These are phyloP conservation scores for Sporothrix brasiliensis DNA, from an alignment of 2,329 filamentous ascomycete genomes.

Conservation along the genomic window DNA sequence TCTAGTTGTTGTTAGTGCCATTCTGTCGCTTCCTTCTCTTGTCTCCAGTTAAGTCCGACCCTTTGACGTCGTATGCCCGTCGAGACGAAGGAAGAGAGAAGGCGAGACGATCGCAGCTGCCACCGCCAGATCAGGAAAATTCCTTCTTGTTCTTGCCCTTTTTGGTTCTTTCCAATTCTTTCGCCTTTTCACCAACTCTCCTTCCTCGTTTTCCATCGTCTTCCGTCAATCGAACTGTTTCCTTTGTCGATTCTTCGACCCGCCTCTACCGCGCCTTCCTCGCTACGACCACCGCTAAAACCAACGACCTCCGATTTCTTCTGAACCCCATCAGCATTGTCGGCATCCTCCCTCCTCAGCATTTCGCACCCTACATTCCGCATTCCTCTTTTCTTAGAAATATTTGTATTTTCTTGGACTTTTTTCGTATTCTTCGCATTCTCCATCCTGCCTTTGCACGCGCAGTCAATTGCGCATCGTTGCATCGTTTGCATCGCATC, in stretches of 20 bases:
- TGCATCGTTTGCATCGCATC: conserved; percentile 9
- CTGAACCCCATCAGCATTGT: conserved; percentile 6
- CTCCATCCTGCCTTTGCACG: background rate
- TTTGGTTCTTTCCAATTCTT: background rate
- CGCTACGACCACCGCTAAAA: conserved; percentile 12
- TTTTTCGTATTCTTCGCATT: background rate
- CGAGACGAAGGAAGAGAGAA: conserved; percentile 17
- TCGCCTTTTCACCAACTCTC: background rate
- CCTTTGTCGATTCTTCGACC: background rate
- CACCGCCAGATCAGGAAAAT: conserved; percentile 21
- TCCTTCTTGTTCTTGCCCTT: background rate
- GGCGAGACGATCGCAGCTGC: conserved; percentile 30
- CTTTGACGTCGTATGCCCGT: conserved; percentile 21
- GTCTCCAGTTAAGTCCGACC: conserved; percentile 28
- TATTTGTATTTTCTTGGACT: background rate
- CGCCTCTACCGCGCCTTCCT: background rate
- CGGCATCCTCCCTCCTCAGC: background rate
- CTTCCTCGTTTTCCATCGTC: conserved; percentile 3
- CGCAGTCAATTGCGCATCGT: conserved; percentile 19
- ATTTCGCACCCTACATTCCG: background rate
- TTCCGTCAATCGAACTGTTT: background rate
- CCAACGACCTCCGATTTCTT: conserved; percentile 16
- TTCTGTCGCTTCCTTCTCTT: conserved; percentile 24
- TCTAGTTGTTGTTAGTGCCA: conserved; percentile 9
- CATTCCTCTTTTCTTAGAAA: background rate